Base-by-base conservation (phyloP, 1,284 basidiomycete genomes). In the Sanghuangporus weigelae region DNA sequence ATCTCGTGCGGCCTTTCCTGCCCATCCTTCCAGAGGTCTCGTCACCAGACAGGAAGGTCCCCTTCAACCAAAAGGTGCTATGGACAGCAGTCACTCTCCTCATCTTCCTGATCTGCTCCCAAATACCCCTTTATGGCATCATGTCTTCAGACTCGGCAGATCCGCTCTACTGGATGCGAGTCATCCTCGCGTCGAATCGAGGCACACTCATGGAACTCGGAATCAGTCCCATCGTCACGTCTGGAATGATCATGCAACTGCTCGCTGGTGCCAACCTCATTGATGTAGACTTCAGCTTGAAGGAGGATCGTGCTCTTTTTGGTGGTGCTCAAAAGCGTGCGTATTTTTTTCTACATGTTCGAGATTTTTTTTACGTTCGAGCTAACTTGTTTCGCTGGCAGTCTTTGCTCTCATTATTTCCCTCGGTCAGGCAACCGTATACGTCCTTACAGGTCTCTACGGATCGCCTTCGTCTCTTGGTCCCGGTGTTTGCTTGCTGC, bases 241-340 rank as follows among this genome's bases (percentile, higher is more conserved):
- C 89, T 50, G 96, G 96, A 71, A 99, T 98, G 96, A 98, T 98
- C 79, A 98, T 99, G 93, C 96, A 99, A 78, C 88, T 99, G 57
- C 84, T 99, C 67, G 96, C 96, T 19, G 96, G 96, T 66, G 96
- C 97, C 59, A 98, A 96, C 78, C 82, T 99, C 71, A 92, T 99
- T 73, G 96, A 99, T 68, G 93, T 99, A 70, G 96, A 99, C 80
- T 98, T 98, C 75, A 89, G 87, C 68, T 79, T 99, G 73, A 97
- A 98, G 84, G 96, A 99, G 76, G 96, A 99, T 76, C 84, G 96
- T 60, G 95, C 95, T 21, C 81, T 99, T 63, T 98, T 98, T 73
- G 92, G 95, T 69, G 95, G 92, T 69, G 96, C 96, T 40, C 96
- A 99, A 79, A 99, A 99, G 81, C 83, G 96, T 97, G 72, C 73